Evolutionary conservation across 495 filamentous ascomycete genomes (phyloP), one percentile per base, ranked within the genome.

Genomic region (Penicillium nucicola): DNA sequence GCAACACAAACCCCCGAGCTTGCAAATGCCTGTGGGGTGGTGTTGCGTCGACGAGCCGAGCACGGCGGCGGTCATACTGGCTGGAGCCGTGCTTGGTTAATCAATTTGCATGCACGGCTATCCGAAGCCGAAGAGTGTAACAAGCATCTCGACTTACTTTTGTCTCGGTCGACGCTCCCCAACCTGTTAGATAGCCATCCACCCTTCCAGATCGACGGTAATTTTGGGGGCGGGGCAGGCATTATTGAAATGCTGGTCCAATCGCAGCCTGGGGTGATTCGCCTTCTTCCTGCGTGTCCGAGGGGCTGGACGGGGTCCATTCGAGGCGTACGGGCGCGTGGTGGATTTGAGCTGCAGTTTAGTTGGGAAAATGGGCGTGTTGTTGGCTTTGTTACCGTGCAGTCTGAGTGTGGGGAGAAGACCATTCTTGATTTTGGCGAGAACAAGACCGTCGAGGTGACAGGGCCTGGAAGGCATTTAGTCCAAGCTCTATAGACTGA

Each of bases 171-270:
- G 9, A 75, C 76, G 0, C 52, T 69, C 9, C 65, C 59, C 5
- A 76, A 75, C 48, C 50, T 77, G 17, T 59, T 70, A 28, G 73
- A 77, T 39, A 73, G 64, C 5, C 69, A 78, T 46, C 67, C 65
- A 5, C 67, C 67, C 31, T 72, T 75, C 34, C 76, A 80, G 56
- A 80, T 81, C 25, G 78, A 81, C 51, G 78, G 77, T 6, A 80
- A 79, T 51, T 79, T 78, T 57, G 78, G 78, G 1, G 68, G 68
- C 19, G 66, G 63, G 4, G 72, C 75, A 5, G 76, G 69, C 4
- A 68, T 82, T 18, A 53, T 72, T 9, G 78, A 80, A 56, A 75
- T 75, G 71, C 48, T 82, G 17, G 42, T 82, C 15, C 77, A 80
- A 57, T 76, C 71, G 37, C 76, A 80, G 37, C 64, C 68, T 14